Base-by-base conservation (phyloP, 768 basidiomycete genomes). In the Leccinum imitatum region DNA sequence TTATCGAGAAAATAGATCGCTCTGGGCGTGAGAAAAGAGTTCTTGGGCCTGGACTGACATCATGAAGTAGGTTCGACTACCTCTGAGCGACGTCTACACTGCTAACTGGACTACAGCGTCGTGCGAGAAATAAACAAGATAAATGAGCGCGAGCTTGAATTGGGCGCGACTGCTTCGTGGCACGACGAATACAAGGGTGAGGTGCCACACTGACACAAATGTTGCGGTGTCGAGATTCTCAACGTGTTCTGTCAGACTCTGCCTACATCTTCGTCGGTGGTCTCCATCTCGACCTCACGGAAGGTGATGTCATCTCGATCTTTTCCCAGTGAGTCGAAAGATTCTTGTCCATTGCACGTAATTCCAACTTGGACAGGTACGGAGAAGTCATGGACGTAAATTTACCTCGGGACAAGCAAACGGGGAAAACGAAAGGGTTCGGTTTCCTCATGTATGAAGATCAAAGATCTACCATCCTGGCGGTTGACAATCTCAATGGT, bases 381-480 rank as follows among this genome's bases (percentile, higher is more conserved):
- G 96, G 96, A n/a, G 96, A 98, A 69, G 83, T 98, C 35, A 88
- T 94, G 79, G 94, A 99, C 69, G 79, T 98, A 59, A 95, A 98
- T 71, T 82, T 99, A 75, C 95, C 97, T 30, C 84, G 95, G 53
- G 94, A 97, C 78, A 95, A 95, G 71, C 82, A 89, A 57, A 96
- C 96, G 0, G 93, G 94, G 25, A 95, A 96, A 70, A 80, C 89
- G 0, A 87, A 78, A 69, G 97, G 97, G 2, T 99, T 98, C 72
- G 95, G 85, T 9, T 99, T 98, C 78, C 80, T 98, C 63, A 98
- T 98, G 97, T 99, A 98, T 74, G 94, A 96, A 76, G 95, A 99
- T 74, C 97, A 99, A 76, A 85, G 93, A 52, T 96, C 93, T 60
- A 99, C 97, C 6, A 74, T 98, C 54, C 82, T 99, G 53, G 97